Evolutionary conservation across 208 protist genomes (phyloP), one percentile per base, ranked within the genome.

Genomic region (Trypanosomatidae sp.): DNA sequence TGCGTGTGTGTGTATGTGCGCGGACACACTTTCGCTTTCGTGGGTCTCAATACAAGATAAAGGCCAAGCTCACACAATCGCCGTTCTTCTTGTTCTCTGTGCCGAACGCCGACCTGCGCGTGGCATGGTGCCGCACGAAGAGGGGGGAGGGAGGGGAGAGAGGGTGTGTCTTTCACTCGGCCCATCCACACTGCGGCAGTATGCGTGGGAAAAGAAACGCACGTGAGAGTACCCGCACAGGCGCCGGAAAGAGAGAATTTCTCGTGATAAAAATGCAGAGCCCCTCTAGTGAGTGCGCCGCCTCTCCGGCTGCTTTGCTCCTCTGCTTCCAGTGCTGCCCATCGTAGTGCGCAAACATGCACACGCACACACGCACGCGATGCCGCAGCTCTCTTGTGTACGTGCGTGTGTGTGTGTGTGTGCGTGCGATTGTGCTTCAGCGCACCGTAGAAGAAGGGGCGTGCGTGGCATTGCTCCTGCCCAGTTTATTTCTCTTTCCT

Each of bases 1-100:
- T 15, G 19, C 36, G 46, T 68, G 44, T 50, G 30, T 64, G 59
- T 65, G 30, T 46, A 9, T 43, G 59, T 65, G 62, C 33, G 64
- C 33, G 58, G 3, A 66, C 43, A 13, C 62, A 17, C 17, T 10
- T 68, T 13, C 13, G 1, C 17, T 53, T 17, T 28, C 64, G 19
- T 22, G 44, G 28, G n/a, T 44, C 9, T 6, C 25, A 60, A 44
- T 33, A 22, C 12, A 47, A 47, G 1, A 4, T 7, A 39, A 53
- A 19, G 22, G 25, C 8, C 7, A 59, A 59, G 17, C 53, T 13
- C 25, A 25, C 53, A 59, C 53, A 25, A 17, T 59, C 12, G 25
- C 25, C 25, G 53, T 59, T 59, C 9, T 13, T 17, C 5, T 2
- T 25, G 25, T n/a, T 28, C 7, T 55, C 10, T 50, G 47, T 50